Percentiles rank a stretch among this genome's conserved stretches.
Evolutionary conservation across 2,329 filamentous ascomycete genomes (phyloP).

Genomic region (Ilyonectria destructans): DNA sequence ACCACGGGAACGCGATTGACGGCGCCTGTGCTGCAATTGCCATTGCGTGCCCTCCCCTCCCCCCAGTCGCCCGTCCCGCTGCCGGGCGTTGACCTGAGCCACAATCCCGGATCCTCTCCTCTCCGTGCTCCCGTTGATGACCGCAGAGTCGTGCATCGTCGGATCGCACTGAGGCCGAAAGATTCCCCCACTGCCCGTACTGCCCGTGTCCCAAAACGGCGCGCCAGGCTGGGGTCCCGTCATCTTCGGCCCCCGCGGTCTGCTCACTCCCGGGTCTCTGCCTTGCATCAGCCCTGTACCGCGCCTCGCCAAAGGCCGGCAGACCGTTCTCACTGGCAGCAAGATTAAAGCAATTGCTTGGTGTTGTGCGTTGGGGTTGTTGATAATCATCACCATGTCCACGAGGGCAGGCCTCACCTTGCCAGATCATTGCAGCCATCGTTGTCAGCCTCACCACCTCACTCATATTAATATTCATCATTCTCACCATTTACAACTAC

Average conservation of each 20-base stretch:
- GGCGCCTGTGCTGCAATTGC: not conserved
- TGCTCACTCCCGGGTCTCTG: not conserved
- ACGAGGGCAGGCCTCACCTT: constrained; percentile 18
- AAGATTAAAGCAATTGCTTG: not conserved
- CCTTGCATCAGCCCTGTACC: not conserved
- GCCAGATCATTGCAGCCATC: constrained; percentile 23
- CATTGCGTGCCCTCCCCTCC: not conserved
- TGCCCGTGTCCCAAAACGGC: not conserved
- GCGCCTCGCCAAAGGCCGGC: not conserved
- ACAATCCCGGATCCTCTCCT: constrained; percentile 19
- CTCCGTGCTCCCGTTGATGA: constrained; percentile 18
- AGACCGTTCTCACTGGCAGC: not conserved
- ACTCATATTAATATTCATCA: constrained; percentile 4
- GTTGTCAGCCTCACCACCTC: constrained; percentile 22
- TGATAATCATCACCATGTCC: constrained; percentile 33
- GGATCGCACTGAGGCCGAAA: constrained; percentile 1
- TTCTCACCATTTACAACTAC: constrained; percentile 8
- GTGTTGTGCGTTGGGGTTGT: not conserved
- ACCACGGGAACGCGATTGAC: not conserved
- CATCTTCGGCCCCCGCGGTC: constrained; percentile 6
- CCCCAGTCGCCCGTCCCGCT: constrained; percentile 1
- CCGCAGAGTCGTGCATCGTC: constrained; percentile 1
- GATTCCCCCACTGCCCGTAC: not conserved
- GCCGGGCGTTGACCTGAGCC: constrained; percentile 9
- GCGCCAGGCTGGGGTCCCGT: not conserved